Evolutionary conservation across 164 flowering plant genomes (phyloP), one percentile per base, ranked within the genome.

Genomic region (Nelumbo lutea): DNA sequence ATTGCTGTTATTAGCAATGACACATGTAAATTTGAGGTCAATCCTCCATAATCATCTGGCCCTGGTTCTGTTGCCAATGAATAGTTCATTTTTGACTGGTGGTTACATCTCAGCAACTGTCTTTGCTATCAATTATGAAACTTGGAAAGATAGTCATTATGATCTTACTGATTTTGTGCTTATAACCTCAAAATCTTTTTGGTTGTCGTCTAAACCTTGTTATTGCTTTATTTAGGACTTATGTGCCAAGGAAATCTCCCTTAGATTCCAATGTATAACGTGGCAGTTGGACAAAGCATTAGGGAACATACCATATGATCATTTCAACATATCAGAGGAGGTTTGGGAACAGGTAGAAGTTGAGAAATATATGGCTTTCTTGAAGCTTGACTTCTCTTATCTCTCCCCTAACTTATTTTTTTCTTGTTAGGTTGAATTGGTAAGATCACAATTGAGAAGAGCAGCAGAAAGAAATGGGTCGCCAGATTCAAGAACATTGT

Each of bases 341-440:
- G 96, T 94, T 53, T 88, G 78, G 60, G 98, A 91, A 76, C 97
- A 91, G 93, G 98, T 94, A 80, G 1, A 44, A 38, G n/a, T 65
- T 58, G 39, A 15, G 69, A 42, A 70, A 9, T 40, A 42, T 65
- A 43, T 40, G 2, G 5, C 57, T 9, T 62, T 57, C 15, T 55
- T 64, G 13, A 59, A 48, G 68, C 59, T 6, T 10, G 13, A 59
- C 53, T 69, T 61, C 6, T 10, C 15, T 55, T 50, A 46, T 39
- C 41, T 46, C 53, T n/a, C 10, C n/a, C 0, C 42, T 68, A 67
- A 64, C 51, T 10, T 15, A 27, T 10, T 59, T 15, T 66, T 8
- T 67, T 73, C 27, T 68, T 73, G 2, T 55, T 72, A 94, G 98
- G 95, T 94, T 75, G 95, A 78, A 56, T 78, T 94, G 79, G 95